Evolutionary conservation across 2,329 filamentous ascomycete species (phyloP).

Genomic region (Endothia cerciana): DNA sequence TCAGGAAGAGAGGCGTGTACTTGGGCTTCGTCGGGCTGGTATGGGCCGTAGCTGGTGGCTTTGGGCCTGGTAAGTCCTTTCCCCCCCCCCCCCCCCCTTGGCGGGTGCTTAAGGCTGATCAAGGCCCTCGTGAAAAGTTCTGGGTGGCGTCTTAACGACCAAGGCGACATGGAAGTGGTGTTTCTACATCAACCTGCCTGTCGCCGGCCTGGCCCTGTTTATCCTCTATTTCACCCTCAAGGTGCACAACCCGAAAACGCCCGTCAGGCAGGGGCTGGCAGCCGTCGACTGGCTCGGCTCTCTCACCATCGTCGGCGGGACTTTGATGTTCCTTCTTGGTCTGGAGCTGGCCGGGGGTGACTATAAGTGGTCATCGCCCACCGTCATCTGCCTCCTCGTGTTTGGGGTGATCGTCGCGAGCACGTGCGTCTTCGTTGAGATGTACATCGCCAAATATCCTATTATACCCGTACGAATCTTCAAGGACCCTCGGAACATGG

Average conservation of each 20-base stretch:
- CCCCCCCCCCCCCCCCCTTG: neutral
- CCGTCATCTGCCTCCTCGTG: slow-evolving; percentile 65
- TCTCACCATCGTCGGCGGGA: slow-evolving; percentile 64
- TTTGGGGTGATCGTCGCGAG: slow-evolving; percentile 56
- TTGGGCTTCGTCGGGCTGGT: slow-evolving; percentile 61
- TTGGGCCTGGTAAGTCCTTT: slow-evolving; percentile 54
- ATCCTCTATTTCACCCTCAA: slow-evolving; percentile 66
- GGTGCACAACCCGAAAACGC: slow-evolving; percentile 68
- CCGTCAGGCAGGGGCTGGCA: slow-evolving; percentile 62
- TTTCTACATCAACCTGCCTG: slow-evolving; percentile 49
- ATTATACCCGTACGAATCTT: slow-evolving; percentile 72
- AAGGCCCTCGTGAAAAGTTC: slow-evolving; percentile 27
- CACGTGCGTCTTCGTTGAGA: slow-evolving; percentile 65
- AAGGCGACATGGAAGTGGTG: slow-evolving; percentile 65
- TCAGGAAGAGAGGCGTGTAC: slow-evolving; percentile 40
- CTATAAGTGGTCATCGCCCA: slow-evolving; percentile 64
- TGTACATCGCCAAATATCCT: slow-evolving; percentile 65
- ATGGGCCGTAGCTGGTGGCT: slow-evolving; percentile 66
- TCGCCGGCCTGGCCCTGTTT: slow-evolving; percentile 58
- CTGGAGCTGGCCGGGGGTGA: slow-evolving; percentile 70
- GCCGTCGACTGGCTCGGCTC: slow-evolving; percentile 66
- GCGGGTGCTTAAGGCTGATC: neutral
- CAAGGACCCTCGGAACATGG: slow-evolving; percentile 56
- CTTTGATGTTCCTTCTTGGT: slow-evolving; percentile 71
- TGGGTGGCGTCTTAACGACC: slow-evolving; percentile 67